Base-by-base conservation (phyloP, 805 yeast genomes). In the Saccharomycopsis fermentans region DNA sequence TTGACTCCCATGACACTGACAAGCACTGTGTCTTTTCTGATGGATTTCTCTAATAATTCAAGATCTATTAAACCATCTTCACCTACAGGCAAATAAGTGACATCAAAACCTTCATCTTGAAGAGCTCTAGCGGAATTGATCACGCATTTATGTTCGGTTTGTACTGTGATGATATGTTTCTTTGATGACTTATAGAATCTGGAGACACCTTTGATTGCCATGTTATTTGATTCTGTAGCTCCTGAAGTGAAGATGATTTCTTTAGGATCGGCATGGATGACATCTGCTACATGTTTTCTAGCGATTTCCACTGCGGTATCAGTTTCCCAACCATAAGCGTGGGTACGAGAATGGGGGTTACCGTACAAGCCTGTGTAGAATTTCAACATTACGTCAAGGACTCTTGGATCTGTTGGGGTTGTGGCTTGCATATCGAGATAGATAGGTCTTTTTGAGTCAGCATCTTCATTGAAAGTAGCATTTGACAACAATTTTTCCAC, bases 121-220 rank as follows among this genome's bases (percentile, higher is more conserved):
- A 94, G 75, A 67, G 88, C 88, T 68, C 99, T 83, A 64, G 96
- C 91, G 12, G 97, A 89, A 71, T 94, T 99, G 71, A 94, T 76
- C n/a, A 94, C 97, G 79, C 99, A 94, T 76, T 94, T 94, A 74
- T 94, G 99, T 73, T 94, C 99, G 1, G 98, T 94, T 72, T 90
- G 96, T 1, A 96, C 83, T 26, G 99, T 94, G 70, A 94, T 91
- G 66, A 94, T 86, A 72, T 94, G 99, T 68, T 83, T 86, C 76
- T 92, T 94, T 48, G 92, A 86, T 68, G 86, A 87, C 60, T 82
- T 81, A 76, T 92, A 94, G 73, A 94, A 94, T 62, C 97, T 80
- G 2, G 97, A 92, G 16, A 94, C 96, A 69, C 99, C 99, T 73
- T 94, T 94, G 65, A 94, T 74, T 32, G 87, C 91, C 89, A 89